Conservation (phyloP, 1,139 yeast species). For the Kurtzmaniella quercitrusa region DNA sequence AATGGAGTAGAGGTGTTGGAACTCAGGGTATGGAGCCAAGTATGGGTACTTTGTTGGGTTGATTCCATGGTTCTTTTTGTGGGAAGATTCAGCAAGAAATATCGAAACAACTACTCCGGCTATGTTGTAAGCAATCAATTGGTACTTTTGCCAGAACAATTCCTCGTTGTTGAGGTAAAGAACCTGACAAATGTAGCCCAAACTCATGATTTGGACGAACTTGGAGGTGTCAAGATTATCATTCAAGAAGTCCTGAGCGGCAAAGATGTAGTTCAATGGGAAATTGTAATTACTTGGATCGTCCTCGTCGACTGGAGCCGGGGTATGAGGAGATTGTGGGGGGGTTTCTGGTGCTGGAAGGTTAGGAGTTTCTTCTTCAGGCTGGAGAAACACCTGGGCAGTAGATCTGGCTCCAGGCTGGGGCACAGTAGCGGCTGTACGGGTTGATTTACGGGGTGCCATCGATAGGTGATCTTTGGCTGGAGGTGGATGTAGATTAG, state of each 20-base stretch:
- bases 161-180: constrained; percentile 21
- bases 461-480: not conserved
- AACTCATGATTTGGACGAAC: constrained; percentile 30
- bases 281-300: constrained; percentile 17
- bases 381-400: not conserved
- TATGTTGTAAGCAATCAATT: constrained; percentile 30
- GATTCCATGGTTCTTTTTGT: constrained; percentile 13
- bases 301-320: constrained; percentile 12
- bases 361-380: not conserved
- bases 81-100: constrained; percentile 24
- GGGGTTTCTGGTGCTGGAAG: not conserved
- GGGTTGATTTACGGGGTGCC: not conserved
- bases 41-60: constrained; percentile 10
- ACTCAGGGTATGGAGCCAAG: constrained; percentile 31
- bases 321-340: not conserved
- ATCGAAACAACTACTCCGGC: constrained; percentile 31
- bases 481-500: too few relatives aligned
- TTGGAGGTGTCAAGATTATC: constrained; percentile 27
- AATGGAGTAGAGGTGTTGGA: constrained; percentile 33
- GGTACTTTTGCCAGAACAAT: constrained; percentile 16
- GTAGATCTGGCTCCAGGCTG: constrained; percentile 1
- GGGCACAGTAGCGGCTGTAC: not conserved
- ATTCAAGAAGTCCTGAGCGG: constrained; percentile 37
- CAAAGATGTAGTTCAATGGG: constrained; percentile 27
- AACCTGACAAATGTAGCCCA: constrained; percentile 29